Percentiles rank a stretch among this genome's conserved stretches.
Conservation (phyloP, 768 basidiomycete genomes). For the Leucosporidium yakuticum region DNA sequence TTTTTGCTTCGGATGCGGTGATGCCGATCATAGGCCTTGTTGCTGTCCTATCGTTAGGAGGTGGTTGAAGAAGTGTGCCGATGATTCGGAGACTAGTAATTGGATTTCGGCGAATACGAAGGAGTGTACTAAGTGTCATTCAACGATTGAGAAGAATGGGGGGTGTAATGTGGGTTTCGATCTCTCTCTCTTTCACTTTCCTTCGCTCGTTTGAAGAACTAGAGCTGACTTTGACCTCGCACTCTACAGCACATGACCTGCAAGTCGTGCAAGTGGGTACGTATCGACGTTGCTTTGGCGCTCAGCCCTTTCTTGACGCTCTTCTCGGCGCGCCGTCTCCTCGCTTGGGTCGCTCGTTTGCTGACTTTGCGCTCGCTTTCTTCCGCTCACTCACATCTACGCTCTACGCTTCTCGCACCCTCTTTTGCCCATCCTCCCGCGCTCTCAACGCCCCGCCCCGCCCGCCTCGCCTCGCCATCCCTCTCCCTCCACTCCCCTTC, state of each 20-base stretch:
- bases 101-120: conserved; percentile 99
- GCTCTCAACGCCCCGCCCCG: neutral
- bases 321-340: neutral
- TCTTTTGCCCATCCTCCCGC: no score
- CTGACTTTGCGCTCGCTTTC: no score
- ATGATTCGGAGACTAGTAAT: conserved; percentile 97
- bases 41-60: conserved; percentile 79
- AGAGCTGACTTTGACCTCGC: conserved; percentile 22
- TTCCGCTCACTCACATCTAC: no score
- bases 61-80: conserved; percentile 95
- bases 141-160: conserved; percentile 99
- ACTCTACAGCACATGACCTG: conserved; percentile 89
- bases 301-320: neutral
- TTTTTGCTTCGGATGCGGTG: conserved; percentile 91
- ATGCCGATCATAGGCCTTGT: conserved; percentile 88
- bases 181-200: conserved; percentile 8
- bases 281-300: conserved; percentile 11
- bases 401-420: no score
- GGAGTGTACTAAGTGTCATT: conserved; percentile 91
- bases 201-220: neutral
- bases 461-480: neutral
- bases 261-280: conserved; percentile 88
- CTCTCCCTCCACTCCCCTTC: no score
- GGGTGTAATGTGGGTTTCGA: conserved; percentile 80
- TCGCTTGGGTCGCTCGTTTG: no score